phyloP scores from a whole-genome alignment of 2,329 filamentous ascomycete genomes.

The Claviceps humidiphila region DNA sequence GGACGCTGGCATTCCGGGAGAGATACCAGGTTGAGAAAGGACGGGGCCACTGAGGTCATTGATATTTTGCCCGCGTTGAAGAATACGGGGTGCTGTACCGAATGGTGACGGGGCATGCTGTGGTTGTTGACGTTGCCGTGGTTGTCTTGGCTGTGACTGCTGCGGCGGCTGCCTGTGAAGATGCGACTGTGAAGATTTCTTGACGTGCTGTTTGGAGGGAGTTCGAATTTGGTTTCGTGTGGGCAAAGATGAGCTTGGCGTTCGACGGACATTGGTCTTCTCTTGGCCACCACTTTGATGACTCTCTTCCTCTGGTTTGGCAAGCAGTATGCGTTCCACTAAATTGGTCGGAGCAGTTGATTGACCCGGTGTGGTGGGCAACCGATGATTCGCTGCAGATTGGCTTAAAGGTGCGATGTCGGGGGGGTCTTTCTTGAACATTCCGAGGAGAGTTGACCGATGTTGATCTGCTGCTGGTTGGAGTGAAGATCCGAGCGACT shows the following conservation, averaged over 20 bases:
- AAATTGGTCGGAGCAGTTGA: background rate
- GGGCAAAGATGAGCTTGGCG: slow-evolving; percentile 8
- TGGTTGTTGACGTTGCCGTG: background rate
- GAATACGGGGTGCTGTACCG: slow-evolving; percentile 19
- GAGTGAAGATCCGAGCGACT: slow-evolving; percentile 15
- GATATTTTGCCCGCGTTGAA: slow-evolving; percentile 21
- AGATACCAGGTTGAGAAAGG: slow-evolving; percentile 3
- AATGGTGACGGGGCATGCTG: slow-evolving; percentile 1
- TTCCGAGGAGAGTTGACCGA: slow-evolving; percentile 35
- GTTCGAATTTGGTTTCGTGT: slow-evolving; percentile 1
- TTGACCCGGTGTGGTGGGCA: background rate
- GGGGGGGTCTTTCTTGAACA: slow-evolving; percentile 34
- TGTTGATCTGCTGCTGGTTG: slow-evolving; percentile 20
- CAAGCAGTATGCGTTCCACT: background rate
- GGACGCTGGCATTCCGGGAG: slow-evolving; percentile 13
- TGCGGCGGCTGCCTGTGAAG: background rate
- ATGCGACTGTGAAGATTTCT: slow-evolving; percentile 8
- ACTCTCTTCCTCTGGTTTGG: slow-evolving; percentile 1
- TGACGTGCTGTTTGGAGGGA: slow-evolving; percentile 3
- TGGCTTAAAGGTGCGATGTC: background rate
- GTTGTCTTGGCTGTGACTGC: background rate
- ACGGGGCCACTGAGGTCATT: slow-evolving; percentile 7
- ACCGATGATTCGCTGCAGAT: background rate
- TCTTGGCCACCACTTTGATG: background rate
- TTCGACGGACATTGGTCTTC: slow-evolving; percentile 6